These are phyloP conservation scores for Aureobasidium melanogenum DNA, from an alignment of 2,329 filamentous ascomycete species.

Conservation along the genomic window DNA sequence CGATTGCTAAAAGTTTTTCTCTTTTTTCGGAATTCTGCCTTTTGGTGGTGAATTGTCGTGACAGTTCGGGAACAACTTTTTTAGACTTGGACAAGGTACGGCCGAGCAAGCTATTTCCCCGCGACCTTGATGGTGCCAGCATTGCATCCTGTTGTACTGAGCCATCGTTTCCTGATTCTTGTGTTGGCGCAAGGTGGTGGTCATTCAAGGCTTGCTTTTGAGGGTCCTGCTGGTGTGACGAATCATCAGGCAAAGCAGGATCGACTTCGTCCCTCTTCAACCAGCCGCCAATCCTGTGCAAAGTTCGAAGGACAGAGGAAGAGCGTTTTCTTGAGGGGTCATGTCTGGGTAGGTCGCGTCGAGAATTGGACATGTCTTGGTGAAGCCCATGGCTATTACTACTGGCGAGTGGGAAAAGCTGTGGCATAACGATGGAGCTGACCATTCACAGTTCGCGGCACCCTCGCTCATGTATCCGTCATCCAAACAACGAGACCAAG, in stretches of 20 bases:
- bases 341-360: neutral
- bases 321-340: conserved; percentile 27
- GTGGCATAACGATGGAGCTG: conserved; percentile 20
- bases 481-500: conserved; percentile 1
- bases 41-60: conserved; percentile 69
- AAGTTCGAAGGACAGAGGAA: conserved; percentile 18
- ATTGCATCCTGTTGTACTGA: conserved; percentile 23
- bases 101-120: conserved; percentile 3
- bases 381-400: conserved; percentile 15
- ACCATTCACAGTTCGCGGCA: conserved; percentile 12
- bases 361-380: conserved; percentile 17
- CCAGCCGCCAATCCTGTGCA: conserved; percentile 34
- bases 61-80: conserved; percentile 68
- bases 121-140: neutral
- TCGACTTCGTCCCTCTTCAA: conserved; percentile 31
- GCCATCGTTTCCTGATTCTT: conserved; percentile 15
- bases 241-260: conserved; percentile 12
- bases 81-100: conserved; percentile 24
- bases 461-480: conserved; percentile 7
- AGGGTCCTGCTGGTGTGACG: neutral
- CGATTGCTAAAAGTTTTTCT: conserved; percentile 59
- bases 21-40: conserved; percentile 74
- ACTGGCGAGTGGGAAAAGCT: conserved; percentile 23
- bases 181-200: neutral
- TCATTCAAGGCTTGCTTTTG: conserved; percentile 2